phyloP scores from a whole-genome alignment of 1,284 basidiomycete genomes.

The Ustilago shanxiensis region DNA sequence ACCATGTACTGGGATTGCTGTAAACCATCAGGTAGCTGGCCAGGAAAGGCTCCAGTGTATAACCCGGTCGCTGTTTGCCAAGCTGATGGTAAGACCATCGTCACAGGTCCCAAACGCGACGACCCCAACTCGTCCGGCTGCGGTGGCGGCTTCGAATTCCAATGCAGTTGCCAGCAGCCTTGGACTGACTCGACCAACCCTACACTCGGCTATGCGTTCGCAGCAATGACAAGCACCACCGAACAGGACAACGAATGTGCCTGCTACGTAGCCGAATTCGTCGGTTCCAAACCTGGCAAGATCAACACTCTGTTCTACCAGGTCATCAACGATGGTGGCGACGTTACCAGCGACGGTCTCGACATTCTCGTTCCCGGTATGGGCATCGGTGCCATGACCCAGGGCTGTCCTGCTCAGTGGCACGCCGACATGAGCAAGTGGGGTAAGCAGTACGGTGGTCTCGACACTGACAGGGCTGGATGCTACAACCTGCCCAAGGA shows the following conservation, averaged over 20 bases:
- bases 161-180: conserved; percentile 49
- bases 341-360: conserved; percentile 24
- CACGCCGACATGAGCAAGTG: conserved; percentile 32
- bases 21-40: conserved; percentile 10
- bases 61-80: conserved; percentile 25
- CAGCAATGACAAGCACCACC: conserved; percentile 28
- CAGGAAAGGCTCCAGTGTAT: conserved; percentile 27
- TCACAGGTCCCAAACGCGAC: conserved; percentile 29
- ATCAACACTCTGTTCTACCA: conserved; percentile 43
- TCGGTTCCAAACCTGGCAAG: conserved; percentile 24
- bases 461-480: conserved; percentile 25
- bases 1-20: conserved; percentile 53
- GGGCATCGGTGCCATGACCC: conserved; percentile 28
- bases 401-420: conserved; percentile 38
- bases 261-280: conserved; percentile 35
- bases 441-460: conserved; percentile 44
- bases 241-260: conserved; percentile 30
- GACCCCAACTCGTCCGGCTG: conserved; percentile 36
- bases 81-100: conserved; percentile 40
- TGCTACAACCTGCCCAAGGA: conserved; percentile 34
- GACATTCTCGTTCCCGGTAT: conserved; percentile 50
- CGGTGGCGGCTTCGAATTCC: conserved; percentile 40
- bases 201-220: conserved; percentile 32
- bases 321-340: conserved; percentile 42
- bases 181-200: conserved; percentile 37